A percentile compares a stretch with the other conserved stretches of the same genome.
These are phyloP conservation scores for Paulownia fortunei DNA, from an alignment of 257 asterid species.

Conservation along the genomic window DNA sequence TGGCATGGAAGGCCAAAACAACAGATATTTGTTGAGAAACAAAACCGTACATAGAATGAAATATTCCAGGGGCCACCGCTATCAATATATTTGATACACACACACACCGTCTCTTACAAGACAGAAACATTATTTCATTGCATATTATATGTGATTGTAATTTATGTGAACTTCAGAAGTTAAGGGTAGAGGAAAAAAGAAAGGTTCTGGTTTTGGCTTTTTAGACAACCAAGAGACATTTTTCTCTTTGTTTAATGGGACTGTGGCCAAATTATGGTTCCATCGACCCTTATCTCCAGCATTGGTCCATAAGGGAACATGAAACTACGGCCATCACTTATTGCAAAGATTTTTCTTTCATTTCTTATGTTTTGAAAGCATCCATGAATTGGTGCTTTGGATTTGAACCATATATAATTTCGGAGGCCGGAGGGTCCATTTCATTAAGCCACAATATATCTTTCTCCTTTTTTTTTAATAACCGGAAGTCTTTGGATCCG, in stretches of 20 bases:
- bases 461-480: no score
- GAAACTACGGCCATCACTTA: background rate
- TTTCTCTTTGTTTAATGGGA: background rate
- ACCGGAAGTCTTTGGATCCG: no score
- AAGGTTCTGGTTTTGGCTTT: background rate
- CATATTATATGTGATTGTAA: background rate
- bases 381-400: no score
- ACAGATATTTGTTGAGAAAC: background rate
- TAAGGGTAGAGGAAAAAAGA: background rate
- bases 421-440: no score
- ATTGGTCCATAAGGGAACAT: background rate
- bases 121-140: no score
- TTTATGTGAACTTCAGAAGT: background rate
- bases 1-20: background rate
- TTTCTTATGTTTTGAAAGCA: no score
- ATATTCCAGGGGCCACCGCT: background rate
- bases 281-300: background rate
- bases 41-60: background rate
- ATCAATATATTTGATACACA: background rate
- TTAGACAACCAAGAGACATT: constrained; percentile 17
- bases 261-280: background rate
- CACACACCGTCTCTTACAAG: no score
- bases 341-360: background rate
- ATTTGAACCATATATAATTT: no score
- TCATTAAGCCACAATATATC: no score